Percentiles rank a stretch among this genome's conserved stretches.
phyloP scores from a whole-genome alignment of 2,329 filamentous ascomycete species.

The Penicillium sp. region DNA sequence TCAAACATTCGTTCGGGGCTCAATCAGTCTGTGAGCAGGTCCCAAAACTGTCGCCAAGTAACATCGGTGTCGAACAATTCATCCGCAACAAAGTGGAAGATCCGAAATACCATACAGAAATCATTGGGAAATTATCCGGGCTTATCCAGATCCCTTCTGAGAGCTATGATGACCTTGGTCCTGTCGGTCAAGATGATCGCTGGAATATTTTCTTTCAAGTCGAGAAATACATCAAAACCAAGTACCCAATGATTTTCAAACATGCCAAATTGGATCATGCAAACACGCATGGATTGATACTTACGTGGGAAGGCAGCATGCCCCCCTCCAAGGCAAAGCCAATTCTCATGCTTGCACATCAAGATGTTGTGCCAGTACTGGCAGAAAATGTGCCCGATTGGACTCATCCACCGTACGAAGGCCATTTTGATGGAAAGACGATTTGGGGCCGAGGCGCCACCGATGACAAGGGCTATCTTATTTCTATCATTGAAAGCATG shows the following conservation, averaged over 20 bases:
- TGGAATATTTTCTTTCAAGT: conserved; percentile 63
- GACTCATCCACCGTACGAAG: conserved; percentile 64
- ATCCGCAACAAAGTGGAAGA: conserved; percentile 18
- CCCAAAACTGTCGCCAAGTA: conserved; percentile 22
- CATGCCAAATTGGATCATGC: conserved; percentile 56
- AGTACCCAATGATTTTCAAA: conserved; percentile 55
- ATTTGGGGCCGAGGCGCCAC: conserved; percentile 65
- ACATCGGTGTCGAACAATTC: conserved; percentile 17
- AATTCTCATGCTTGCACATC: conserved; percentile 65
- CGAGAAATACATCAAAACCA: conserved; percentile 51
- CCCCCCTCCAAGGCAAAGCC: conserved; percentile 46
- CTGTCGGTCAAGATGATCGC: conserved; percentile 56
- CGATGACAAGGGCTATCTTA: conserved; percentile 66
- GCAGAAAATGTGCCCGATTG: conserved; percentile 56
- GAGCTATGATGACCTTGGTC: conserved; percentile 60
- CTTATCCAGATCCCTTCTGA: conserved; percentile 57
- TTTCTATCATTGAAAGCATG: conserved; percentile 56
- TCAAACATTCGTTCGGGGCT: neutral
- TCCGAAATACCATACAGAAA: conserved; percentile 9
- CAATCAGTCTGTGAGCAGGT: conserved; percentile 20
- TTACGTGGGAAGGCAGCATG: conserved; percentile 51
- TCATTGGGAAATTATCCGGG: conserved; percentile 17
- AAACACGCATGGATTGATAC: conserved; percentile 57
- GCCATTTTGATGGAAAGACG: conserved; percentile 60
- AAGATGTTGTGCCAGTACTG: conserved; percentile 62